Conservation (phyloP, 345 rosid genomes). For the Eucalyptus tenuipes region DNA sequence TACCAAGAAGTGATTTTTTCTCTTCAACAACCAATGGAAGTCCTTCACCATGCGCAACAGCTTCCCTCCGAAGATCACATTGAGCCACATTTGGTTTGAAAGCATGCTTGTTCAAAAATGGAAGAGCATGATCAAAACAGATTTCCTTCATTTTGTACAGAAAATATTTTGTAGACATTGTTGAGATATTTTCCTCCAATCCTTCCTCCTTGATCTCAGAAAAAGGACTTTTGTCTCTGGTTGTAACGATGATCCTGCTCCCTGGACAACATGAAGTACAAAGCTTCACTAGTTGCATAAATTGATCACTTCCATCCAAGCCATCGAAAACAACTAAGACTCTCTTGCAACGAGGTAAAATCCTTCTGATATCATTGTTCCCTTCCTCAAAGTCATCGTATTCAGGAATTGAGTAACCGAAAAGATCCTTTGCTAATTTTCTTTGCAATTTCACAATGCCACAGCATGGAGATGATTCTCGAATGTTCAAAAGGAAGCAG, state of each 20-base stretch:
- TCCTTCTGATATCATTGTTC: too few relatives aligned
- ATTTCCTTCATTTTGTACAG: neutral
- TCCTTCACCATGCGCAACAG: neutral
- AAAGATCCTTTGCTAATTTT: too few relatives aligned
- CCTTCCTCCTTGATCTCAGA: rapidly evolving
- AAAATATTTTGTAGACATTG: rapidly evolving
- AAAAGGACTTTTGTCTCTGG: neutral
- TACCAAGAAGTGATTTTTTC: neutral
- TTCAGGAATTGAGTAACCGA: rapidly evolving
- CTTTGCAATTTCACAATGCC: neutral
- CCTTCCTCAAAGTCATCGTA: neutral
- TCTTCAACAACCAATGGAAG: neutral
- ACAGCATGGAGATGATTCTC: neutral
- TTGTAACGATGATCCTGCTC: neutral
- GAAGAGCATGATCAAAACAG: neutral
- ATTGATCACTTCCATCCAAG: neutral
- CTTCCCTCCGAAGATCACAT: neutral
- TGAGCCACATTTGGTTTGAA: rapidly evolving
- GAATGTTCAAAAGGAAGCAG: neutral
- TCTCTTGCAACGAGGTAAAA: neutral
- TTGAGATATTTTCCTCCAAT: neutral
- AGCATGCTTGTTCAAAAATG: neutral
- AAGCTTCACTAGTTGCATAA: neutral
- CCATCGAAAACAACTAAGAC: neutral
- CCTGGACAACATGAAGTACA: rapidly evolving